A percentile compares a stretch with the other conserved stretches of the same genome.
Conservation (phyloP, 2,329 filamentous ascomycete species). For the Fusarium clavum region DNA sequence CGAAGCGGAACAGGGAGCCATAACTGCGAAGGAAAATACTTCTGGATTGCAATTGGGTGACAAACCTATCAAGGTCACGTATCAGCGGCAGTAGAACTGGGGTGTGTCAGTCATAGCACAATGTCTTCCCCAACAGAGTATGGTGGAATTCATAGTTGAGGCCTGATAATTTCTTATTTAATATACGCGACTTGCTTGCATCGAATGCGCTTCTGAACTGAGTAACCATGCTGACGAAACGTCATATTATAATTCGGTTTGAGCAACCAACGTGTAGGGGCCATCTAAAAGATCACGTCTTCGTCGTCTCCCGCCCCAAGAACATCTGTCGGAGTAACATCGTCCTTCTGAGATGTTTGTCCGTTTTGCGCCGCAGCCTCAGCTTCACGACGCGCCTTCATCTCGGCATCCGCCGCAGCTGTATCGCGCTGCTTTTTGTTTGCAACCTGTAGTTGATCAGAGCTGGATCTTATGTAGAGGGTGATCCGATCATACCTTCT, state of each 20-base stretch:
- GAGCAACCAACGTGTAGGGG: background rate
- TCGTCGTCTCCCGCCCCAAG: conserved; percentile 81
- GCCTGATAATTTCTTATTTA: background rate
- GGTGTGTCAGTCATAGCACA: background rate
- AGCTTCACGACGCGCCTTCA: conserved; percentile 76
- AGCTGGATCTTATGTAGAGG: background rate
- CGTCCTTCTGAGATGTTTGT: conserved; percentile 56
- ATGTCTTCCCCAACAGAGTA: background rate
- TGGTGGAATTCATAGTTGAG: background rate
- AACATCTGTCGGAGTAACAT: conserved; percentile 66
- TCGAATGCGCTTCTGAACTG: background rate
- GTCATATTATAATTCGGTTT: background rate
- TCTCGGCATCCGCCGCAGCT: conserved; percentile 77
- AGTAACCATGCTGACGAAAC: background rate
- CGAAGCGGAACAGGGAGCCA: conserved; percentile 88
- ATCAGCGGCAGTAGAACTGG: conserved; percentile 82
- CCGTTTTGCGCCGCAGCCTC: conserved; percentile 47
- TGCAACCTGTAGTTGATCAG: conserved; percentile 65
- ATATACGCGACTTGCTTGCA: background rate
- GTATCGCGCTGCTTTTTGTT: conserved; percentile 85
- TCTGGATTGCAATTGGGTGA: conserved; percentile 82
- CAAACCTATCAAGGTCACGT: conserved; percentile 92
- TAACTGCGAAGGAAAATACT: conserved; percentile 92
- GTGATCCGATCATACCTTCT: conserved; percentile 69
- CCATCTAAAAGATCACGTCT: conserved; percentile 82